phyloP scores from a whole-genome alignment of 2,329 filamentous ascomycete genomes.

The Cladosporium velox region DNA sequence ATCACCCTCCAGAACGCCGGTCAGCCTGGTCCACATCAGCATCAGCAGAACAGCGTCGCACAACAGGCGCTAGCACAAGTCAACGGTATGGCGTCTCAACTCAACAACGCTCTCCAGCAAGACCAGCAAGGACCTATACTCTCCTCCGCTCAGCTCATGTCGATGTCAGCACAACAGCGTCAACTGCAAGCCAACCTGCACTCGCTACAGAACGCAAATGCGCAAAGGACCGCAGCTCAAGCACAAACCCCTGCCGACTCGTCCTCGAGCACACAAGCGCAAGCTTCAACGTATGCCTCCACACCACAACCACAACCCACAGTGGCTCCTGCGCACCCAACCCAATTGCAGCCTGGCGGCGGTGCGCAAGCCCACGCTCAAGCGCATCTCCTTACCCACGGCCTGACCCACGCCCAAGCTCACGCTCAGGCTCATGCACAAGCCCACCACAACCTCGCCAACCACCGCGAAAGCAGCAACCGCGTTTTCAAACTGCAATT shows the following conservation, averaged over 20 bases:
- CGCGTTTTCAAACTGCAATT: conserved; percentile 97
- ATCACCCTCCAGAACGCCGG: conserved; percentile 17
- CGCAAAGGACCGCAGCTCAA: conserved; percentile 20
- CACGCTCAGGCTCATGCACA: conserved; percentile 39
- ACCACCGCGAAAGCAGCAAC: conserved; percentile 46
- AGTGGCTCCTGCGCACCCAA: background rate
- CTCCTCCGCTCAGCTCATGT: conserved; percentile 23
- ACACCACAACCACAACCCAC: background rate
- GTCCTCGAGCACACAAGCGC: background rate
- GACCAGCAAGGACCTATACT: conserved; percentile 23
- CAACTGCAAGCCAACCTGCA: conserved; percentile 21
- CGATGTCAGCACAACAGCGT: conserved; percentile 15
- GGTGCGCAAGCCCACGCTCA: background rate
- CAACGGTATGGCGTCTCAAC: conserved; percentile 25
- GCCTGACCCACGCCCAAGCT: background rate
- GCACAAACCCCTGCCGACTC: background rate
- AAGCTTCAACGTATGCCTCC: conserved; percentile 8
- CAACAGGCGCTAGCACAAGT: conserved; percentile 25
- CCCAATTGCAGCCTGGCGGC: background rate
- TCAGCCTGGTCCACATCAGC: conserved; percentile 16
- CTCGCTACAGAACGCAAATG: conserved; percentile 6
- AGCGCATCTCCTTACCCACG: background rate
- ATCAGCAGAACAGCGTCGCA: conserved; percentile 24
- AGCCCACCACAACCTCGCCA: conserved; percentile 20
- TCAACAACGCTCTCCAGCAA: conserved; percentile 15